phyloP scores from a whole-genome alignment of 257 asterid genomes.

The Solanum virginianum region DNA sequence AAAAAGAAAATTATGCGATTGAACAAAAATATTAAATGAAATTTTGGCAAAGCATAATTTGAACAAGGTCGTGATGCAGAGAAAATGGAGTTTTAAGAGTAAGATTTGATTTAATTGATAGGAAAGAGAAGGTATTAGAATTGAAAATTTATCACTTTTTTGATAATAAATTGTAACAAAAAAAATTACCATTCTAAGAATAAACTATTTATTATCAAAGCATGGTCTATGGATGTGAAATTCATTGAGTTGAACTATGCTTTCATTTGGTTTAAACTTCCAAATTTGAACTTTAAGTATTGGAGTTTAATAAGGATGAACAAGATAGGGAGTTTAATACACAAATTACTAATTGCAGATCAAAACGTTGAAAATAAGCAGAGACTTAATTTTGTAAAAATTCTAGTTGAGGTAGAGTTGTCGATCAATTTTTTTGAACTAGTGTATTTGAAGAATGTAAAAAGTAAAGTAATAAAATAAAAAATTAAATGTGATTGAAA shows the following conservation, averaged over 20 bases:
- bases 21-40: too few species aligned
- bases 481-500: not conserved
- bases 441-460: not conserved
- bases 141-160: too few species aligned
- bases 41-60: too few species aligned
- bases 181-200: not conserved
- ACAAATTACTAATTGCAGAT: not conserved
- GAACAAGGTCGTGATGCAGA: too few species aligned
- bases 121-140: not conserved
- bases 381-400: not conserved
- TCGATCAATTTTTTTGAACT: not conserved
- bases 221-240: not conserved
- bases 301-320: not conserved
- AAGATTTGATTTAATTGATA: not conserved
- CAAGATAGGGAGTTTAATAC: not conserved
- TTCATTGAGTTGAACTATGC: not conserved
- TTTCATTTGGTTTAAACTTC: not conserved
- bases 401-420: not conserved
- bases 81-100: too few species aligned
- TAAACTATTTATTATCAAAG: not conserved
- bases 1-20: too few species aligned
- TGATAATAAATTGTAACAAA: too few species aligned
- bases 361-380: not conserved
- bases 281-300: not conserved
- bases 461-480: not conserved